phyloP scores from a whole-genome alignment of 2,329 filamentous ascomycete genomes.

The Byssothecium circinans region DNA sequence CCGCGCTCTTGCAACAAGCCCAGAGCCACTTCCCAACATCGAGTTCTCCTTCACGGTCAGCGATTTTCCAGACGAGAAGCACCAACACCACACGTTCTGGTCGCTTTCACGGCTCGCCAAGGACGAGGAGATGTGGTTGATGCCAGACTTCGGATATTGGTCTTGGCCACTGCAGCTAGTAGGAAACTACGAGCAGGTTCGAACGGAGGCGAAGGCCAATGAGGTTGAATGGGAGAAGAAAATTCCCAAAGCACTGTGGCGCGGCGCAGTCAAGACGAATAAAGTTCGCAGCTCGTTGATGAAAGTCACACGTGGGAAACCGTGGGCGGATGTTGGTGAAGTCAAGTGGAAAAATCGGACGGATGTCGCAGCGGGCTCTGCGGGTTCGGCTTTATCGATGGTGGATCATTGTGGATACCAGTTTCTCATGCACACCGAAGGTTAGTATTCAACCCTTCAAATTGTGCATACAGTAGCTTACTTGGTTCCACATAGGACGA shows the following conservation, averaged over 20 bases:
- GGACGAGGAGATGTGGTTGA: slow-evolving; percentile 21
- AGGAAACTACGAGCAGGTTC: slow-evolving; percentile 18
- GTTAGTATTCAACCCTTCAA: slow-evolving; percentile 30
- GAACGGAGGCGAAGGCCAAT: slow-evolving; percentile 10
- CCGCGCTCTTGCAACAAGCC: slow-evolving; percentile 55
- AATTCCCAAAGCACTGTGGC: slow-evolving; percentile 28
- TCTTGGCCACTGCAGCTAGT: slow-evolving; percentile 21
- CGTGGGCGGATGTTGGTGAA: slow-evolving; percentile 19
- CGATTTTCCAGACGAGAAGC: slow-evolving; percentile 15
- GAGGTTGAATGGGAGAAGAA: slow-evolving; percentile 19
- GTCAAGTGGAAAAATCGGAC: slow-evolving; percentile 17
- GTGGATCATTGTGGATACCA: slow-evolving; percentile 32
- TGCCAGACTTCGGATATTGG: slow-evolving; percentile 31
- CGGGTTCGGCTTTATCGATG: slow-evolving; percentile 16
- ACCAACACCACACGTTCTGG: slow-evolving; percentile 17
- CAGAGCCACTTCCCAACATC: slow-evolving; percentile 53
- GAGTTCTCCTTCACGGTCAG: slow-evolving; percentile 55
- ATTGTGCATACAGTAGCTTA: neutral
- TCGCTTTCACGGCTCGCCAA: slow-evolving; percentile 14
- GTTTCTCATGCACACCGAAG: slow-evolving; percentile 53
- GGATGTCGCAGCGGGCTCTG: slow-evolving; percentile 6
- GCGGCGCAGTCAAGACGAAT: slow-evolving; percentile 35
- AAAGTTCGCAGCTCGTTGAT: slow-evolving; percentile 15
- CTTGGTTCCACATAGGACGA: slow-evolving; percentile 6
- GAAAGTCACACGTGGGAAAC: slow-evolving; percentile 11